phyloP scores from a whole-genome alignment of 345 rosid species.

The Salix exigua region DNA sequence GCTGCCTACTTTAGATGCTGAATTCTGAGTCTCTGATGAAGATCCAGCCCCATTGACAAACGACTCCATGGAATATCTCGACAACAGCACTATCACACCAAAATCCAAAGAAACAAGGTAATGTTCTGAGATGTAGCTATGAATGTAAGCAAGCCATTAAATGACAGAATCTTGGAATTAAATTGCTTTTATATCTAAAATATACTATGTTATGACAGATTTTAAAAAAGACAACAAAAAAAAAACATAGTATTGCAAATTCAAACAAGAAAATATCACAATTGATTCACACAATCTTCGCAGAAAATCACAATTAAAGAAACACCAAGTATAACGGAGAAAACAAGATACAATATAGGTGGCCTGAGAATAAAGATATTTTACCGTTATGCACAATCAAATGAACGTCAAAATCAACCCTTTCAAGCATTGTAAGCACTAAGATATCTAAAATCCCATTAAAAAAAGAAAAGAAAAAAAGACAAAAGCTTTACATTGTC shows the following conservation, averaged over 20 bases:
- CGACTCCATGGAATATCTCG: slow-evolving; percentile 57
- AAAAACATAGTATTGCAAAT: neutral
- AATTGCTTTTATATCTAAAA: slow-evolving; percentile 9
- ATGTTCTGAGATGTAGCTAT: neutral
- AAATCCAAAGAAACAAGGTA: slow-evolving; percentile 25
- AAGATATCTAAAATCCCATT: neutral
- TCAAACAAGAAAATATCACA: slow-evolving; percentile 9
- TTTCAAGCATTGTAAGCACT: slow-evolving; percentile 4
- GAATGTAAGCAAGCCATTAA: slow-evolving; percentile 17
- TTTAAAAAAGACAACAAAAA: neutral
- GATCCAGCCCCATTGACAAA: slow-evolving; percentile 39
- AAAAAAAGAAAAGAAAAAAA: neutral
- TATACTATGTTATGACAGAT: neutral
- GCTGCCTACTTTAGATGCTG: slow-evolving; percentile 24
- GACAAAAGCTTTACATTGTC: slow-evolving; percentile 8
- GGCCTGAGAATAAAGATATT: slow-evolving; percentile 22
- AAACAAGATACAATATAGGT: slow-evolving; percentile 19
- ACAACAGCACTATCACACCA: slow-evolving; percentile 33
- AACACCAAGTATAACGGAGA: slow-evolving; percentile 31
- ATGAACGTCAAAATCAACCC: slow-evolving; percentile 19
- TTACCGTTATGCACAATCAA: slow-evolving; percentile 21
- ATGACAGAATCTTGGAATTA: slow-evolving; percentile 13
- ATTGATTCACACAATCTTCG: slow-evolving; percentile 4
- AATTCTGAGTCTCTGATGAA: slow-evolving; percentile 41
- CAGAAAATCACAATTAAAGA: slow-evolving; percentile 7